phyloP scores from a whole-genome alignment of 768 basidiomycete genomes.

The Leccinellum albellum region DNA sequence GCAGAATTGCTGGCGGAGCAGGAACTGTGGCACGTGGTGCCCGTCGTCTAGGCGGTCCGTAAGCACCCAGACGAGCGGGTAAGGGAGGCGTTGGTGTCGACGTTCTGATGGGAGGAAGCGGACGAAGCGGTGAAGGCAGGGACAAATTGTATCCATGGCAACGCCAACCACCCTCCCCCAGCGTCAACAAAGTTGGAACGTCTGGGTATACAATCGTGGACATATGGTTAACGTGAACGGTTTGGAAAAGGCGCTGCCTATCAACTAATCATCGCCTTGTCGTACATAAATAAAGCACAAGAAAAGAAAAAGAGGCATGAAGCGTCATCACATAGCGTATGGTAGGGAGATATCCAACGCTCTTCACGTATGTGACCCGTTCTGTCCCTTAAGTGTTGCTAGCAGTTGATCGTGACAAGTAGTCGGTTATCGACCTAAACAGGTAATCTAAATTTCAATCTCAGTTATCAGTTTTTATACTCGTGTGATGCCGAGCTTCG shows the following conservation, averaged over 20 bases:
- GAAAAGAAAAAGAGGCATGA: neutral
- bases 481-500: too few relatives aligned
- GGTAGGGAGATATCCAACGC: conserved; percentile 27
- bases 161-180: too few relatives aligned
- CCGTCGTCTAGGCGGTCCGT: conserved; percentile 62
- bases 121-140: conserved; percentile 66
- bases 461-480: too few relatives aligned
- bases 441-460: too few relatives aligned
- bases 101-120: conserved; percentile 25
- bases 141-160: conserved; percentile 72
- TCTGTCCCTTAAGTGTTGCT: conserved; percentile 16
- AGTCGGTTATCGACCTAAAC: too few relatives aligned
- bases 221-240: conserved; percentile 13
- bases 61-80: conserved; percentile 18
- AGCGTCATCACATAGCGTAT: conserved; percentile 4
- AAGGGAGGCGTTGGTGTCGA: conserved; percentile 21
- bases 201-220: conserved; percentile 22
- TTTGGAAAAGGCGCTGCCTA: conserved; percentile 15
- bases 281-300: conserved; percentile 11
- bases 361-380: conserved; percentile 29
- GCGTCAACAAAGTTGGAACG: conserved; percentile 11
- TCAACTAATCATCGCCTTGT: conserved; percentile 7
- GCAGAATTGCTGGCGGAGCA: conserved; percentile 61
- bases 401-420: too few relatives aligned
- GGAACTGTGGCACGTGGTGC: conserved; percentile 69